Conservation (phyloP, 495 filamentous ascomycete species). For the Hypoxylon intermedium region DNA sequence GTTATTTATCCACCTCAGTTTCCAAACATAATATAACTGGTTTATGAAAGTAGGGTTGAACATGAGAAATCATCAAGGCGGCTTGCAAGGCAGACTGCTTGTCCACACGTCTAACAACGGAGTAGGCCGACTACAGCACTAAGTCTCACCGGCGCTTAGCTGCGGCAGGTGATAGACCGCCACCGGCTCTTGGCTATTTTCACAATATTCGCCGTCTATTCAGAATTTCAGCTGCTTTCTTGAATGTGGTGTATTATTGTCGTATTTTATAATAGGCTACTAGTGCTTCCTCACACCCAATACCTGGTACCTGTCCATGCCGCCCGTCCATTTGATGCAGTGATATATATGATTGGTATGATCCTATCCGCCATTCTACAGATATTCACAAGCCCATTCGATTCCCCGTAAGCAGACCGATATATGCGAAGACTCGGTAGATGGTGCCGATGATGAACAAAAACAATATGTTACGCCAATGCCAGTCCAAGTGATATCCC, state of each 20-base stretch:
- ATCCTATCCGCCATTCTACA: background rate
- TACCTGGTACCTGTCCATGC: background rate
- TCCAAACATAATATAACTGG: background rate
- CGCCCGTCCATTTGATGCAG: background rate
- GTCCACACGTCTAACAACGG: background rate
- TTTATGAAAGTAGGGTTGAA: background rate
- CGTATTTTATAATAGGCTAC: no score
- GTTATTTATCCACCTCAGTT: background rate
- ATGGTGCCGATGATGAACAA: slow-evolving; percentile 48
- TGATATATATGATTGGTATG: background rate
- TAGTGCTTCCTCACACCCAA: background rate
- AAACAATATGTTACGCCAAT: slow-evolving; percentile 48
- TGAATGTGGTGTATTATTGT: no score
- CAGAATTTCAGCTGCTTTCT: no score
- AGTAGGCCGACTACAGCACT: background rate
- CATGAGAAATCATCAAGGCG: slow-evolving; percentile 8
- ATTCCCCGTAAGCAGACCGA: slow-evolving; percentile 44
- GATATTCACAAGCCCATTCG: slow-evolving; percentile 29
- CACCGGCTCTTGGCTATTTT: no score
- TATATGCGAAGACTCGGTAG: slow-evolving; percentile 53
- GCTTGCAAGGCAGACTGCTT: slow-evolving; percentile 15
- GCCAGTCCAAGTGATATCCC: slow-evolving; percentile 51
- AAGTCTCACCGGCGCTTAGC: background rate
- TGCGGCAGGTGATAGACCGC: no score
- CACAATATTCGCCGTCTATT: no score